phyloP scores from a whole-genome alignment of 192 early-diverging fungal species.

The Entophlyctis luteolus region DNA sequence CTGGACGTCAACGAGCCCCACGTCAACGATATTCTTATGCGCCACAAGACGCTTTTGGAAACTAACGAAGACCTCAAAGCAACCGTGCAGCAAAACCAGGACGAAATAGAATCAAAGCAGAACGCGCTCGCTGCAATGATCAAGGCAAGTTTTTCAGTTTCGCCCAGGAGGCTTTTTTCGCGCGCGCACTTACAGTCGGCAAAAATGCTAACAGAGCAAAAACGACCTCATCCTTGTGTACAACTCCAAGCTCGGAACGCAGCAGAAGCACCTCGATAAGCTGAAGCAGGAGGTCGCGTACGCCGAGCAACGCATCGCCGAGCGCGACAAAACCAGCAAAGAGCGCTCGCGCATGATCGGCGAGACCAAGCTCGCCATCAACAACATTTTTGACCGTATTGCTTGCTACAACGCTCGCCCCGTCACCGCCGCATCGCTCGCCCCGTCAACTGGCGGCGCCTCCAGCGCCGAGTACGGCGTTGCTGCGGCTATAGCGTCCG shows the following conservation, averaged over 20 bases:
- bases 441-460: background rate
- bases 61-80: conserved; percentile 53
- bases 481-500: background rate
- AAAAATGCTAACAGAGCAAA: conserved; percentile 37
- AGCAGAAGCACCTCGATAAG: conserved; percentile 54
- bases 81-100: conserved; percentile 40
- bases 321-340: conserved; percentile 53
- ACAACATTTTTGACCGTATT: conserved; percentile 55
- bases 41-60: conserved; percentile 58
- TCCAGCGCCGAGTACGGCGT: conserved; percentile 13
- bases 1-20: conserved; percentile 62
- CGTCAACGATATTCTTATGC: conserved; percentile 60
- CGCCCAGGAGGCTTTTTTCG: too few species aligned
- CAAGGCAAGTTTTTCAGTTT: conserved; percentile 34
- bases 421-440: background rate
- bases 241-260: conserved; percentile 52
- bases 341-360: conserved; percentile 51
- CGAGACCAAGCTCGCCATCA: conserved; percentile 60
- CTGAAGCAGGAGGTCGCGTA: conserved; percentile 52
- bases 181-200: too few species aligned
- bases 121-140: conserved; percentile 39
- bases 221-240: conserved; percentile 59
- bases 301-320: conserved; percentile 47
- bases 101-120: conserved; percentile 49
- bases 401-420: conserved; percentile 2